phyloP scores from a whole-genome alignment of 2,329 filamentous ascomycete genomes.

The Xylaria digitata region DNA sequence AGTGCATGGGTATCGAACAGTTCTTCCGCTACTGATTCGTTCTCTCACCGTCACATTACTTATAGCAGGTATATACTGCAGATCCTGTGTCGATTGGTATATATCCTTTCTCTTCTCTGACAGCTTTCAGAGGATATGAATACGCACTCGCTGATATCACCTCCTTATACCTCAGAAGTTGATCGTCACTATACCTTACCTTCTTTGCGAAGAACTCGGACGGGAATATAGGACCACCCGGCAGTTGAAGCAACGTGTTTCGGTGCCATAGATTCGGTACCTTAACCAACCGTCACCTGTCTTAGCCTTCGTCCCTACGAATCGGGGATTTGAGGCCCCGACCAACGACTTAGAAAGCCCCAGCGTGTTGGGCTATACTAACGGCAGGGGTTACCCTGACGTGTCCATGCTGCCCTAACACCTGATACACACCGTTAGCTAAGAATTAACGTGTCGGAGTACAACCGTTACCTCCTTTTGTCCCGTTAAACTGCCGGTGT shows the following conservation, averaged over 20 bases:
- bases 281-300: slow-evolving; percentile 3
- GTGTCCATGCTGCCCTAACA: background rate
- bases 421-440: slow-evolving; percentile 15
- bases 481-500: background rate
- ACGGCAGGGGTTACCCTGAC: slow-evolving; percentile 2
- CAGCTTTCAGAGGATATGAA: background rate
- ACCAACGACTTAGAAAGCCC: slow-evolving; percentile 12
- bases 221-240: slow-evolving; percentile 3
- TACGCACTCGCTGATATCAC: slow-evolving; percentile 7
- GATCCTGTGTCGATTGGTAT: slow-evolving; percentile 25
- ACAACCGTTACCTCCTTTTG: slow-evolving; percentile 6
- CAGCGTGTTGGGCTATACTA: background rate
- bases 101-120: slow-evolving; percentile 7
- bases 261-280: slow-evolving; percentile 22
- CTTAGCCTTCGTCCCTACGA: slow-evolving; percentile 1
- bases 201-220: slow-evolving; percentile 3
- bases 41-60: slow-evolving; percentile 14
- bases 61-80: slow-evolving; percentile 4
- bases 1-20: slow-evolving; percentile 19
- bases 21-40: slow-evolving; percentile 7
- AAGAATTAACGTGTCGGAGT: slow-evolving; percentile 13
- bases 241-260: slow-evolving; percentile 9
- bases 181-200: slow-evolving; percentile 20
- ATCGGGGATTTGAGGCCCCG: slow-evolving; percentile 1
- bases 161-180: slow-evolving; percentile 13